Percentiles rank a stretch among this genome's conserved stretches.
These are phyloP conservation scores for Sphagnum tenellum DNA, from an alignment of 225 moss, liverwort and hornwort genomes.

Conservation along the genomic window DNA sequence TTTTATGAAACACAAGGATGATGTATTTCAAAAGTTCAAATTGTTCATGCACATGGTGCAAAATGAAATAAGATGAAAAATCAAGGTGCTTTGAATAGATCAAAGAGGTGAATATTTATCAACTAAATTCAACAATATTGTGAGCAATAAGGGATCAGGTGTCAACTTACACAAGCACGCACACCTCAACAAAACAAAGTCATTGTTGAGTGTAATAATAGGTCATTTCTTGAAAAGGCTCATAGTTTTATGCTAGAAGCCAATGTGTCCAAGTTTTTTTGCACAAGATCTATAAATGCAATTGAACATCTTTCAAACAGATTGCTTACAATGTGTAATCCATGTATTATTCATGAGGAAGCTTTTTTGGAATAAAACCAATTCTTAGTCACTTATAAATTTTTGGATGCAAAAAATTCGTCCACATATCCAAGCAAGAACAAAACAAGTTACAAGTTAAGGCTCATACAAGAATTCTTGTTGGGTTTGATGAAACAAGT, in stretches of 20 bases:
- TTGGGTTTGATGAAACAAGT: not conserved
- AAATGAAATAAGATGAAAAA: not conserved
- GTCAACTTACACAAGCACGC: not conserved
- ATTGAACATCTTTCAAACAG: not conserved
- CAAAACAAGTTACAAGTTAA: not conserved
- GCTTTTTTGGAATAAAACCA: not conserved
- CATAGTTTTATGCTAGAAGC: not conserved
- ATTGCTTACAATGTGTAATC: not conserved
- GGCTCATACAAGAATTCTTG: not conserved
- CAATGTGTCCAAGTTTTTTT: not conserved
- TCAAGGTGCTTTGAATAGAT: not conserved
- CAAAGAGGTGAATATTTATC: not conserved
- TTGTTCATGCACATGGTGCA: not conserved
- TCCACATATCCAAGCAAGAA: not conserved
- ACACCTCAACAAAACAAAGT: not conserved
- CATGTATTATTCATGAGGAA: not conserved
- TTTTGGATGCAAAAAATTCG: not conserved
- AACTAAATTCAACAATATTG: not conserved
- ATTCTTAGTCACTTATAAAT: not conserved
- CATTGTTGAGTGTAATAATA: not conserved
- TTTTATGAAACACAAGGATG: not conserved
- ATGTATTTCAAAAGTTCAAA: not conserved
- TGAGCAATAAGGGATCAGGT: not conserved
- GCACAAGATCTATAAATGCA: not conserved
- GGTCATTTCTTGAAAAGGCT: not conserved